These are phyloP conservation scores for Parietaria judaica DNA, from an alignment of 306 rosid species.

Conservation along the genomic window DNA sequence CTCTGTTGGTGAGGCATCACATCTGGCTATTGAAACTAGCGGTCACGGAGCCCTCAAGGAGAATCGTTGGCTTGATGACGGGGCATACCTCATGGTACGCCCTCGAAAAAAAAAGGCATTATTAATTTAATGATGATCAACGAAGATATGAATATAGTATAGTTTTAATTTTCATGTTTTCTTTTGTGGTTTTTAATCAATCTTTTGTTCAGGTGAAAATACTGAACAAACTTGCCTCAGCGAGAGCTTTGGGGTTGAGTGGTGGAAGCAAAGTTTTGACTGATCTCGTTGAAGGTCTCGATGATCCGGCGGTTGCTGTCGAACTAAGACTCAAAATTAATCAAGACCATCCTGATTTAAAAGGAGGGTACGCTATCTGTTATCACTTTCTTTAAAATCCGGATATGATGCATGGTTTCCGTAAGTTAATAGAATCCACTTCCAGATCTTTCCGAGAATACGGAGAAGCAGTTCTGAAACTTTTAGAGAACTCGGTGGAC, in stretches of 20 bases:
- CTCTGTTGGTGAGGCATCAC: slow-evolving; percentile 76
- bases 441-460: slow-evolving; percentile 82
- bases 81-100: slow-evolving; percentile 92
- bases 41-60: slow-evolving; percentile 99
- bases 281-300: slow-evolving; percentile 61
- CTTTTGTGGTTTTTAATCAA: slow-evolving; percentile 1
- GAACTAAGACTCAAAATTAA: slow-evolving; percentile 83
- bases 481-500: slow-evolving; percentile 49
- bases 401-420: background rate
- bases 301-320: slow-evolving; percentile 63
- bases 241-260: slow-evolving; percentile 64
- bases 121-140: background rate
- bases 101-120: slow-evolving; percentile 7
- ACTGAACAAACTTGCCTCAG: slow-evolving; percentile 83
- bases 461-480: slow-evolving; percentile 82
- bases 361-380: slow-evolving; percentile 55
- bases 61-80: slow-evolving; percentile 97
- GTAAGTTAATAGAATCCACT: slow-evolving; percentile 23
- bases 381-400: slow-evolving; percentile 12
- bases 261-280: slow-evolving; percentile 88
- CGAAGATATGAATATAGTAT: background rate
- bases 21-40: slow-evolving; percentile 96
- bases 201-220: slow-evolving; percentile 66
- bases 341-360: slow-evolving; percentile 77
- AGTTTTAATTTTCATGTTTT: background rate